Evolutionary conservation across 164 flowering plant genomes (phyloP).

Genomic region (Aristolochia fimbriata): DNA sequence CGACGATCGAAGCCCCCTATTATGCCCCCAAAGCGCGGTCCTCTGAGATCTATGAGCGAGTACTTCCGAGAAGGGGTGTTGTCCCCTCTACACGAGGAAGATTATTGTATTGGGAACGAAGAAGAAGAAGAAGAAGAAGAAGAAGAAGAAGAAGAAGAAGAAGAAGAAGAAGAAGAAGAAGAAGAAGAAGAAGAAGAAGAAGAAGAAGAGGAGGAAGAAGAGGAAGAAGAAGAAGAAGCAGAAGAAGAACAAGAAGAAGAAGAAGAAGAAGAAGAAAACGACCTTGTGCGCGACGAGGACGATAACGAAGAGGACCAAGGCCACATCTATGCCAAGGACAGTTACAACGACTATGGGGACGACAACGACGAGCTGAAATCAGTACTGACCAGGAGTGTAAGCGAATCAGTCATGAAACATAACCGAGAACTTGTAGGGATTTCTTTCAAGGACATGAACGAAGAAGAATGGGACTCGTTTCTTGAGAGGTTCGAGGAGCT

Average conservation of each 20-base stretch:
- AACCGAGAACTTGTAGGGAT: constrained; percentile 15
- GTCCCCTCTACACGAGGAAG: constrained; percentile 1
- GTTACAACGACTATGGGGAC: not conserved
- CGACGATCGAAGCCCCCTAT: constrained; percentile 24
- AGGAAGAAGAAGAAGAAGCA: too few relatives aligned
- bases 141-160: too few relatives aligned
- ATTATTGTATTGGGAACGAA: constrained; percentile 11
- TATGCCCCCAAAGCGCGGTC: constrained; percentile 15
- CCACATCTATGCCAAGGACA: not conserved
- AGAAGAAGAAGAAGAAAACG: constrained; percentile 15
- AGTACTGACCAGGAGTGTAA: constrained; percentile 32
- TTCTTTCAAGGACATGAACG: constrained; percentile 44
- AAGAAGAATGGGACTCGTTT: not conserved
- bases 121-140: constrained; percentile 9
- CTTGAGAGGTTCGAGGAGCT: too few relatives aligned
- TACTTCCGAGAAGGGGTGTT: too few relatives aligned
- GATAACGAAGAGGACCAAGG: not conserved
- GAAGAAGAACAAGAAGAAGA: too few relatives aligned
- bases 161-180: too few relatives aligned
- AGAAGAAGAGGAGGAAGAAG: too few relatives aligned
- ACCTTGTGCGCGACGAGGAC: not conserved
- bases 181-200: too few relatives aligned
- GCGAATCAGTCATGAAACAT: constrained; percentile 17
- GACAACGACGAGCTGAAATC: constrained; percentile 1
- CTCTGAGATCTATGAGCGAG: not conserved